A percentile compares a stretch with the other conserved stretches of the same genome.
Conservation (phyloP, 768 basidiomycete genomes). For the Lyophyllum decastes region DNA sequence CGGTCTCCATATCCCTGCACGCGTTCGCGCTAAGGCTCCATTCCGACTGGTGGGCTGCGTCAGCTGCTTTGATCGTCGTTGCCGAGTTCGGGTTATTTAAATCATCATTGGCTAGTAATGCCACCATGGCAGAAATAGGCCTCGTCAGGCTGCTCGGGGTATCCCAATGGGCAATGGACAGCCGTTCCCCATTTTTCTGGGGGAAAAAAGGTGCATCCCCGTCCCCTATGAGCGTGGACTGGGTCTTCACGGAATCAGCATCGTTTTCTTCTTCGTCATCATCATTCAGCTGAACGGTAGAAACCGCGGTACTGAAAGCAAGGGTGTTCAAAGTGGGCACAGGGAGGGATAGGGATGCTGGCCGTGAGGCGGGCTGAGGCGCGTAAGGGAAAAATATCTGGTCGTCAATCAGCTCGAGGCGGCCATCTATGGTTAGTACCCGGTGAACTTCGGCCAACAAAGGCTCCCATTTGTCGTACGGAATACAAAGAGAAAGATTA, state of each 20-base stretch:
- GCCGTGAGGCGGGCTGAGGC: constrained; percentile 17
- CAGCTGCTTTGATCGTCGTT: constrained; percentile 2
- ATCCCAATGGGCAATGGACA: background rate
- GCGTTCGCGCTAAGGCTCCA: constrained; percentile 42
- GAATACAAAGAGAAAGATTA: constrained; percentile 63
- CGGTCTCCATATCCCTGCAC: constrained; percentile 51
- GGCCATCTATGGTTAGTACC: constrained; percentile 60
- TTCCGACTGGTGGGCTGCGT: constrained; percentile 22
- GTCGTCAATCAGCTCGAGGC: constrained; percentile 77
- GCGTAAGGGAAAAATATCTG: constrained; percentile 64
- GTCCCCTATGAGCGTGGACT: constrained; percentile 22
- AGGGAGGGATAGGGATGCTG: constrained; percentile 25
- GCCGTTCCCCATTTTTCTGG: constrained; percentile 14
- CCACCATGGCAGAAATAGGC: background rate
- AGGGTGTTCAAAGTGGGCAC: constrained; percentile 25
- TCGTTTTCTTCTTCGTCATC: constrained; percentile 30
- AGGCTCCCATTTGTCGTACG: constrained; percentile 57
- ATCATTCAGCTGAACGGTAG: constrained; percentile 21
- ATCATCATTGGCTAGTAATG: background rate
- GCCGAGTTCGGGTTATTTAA: constrained; percentile 9
- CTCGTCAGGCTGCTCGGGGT: background rate
- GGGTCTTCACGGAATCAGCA: constrained; percentile 24
- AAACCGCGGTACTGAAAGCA: constrained; percentile 19
- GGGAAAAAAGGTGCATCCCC: constrained; percentile 11
- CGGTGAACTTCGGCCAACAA: constrained; percentile 64